Evolutionary conservation across 2,329 filamentous ascomycete genomes (phyloP), one percentile per base, ranked within the genome.

Genomic region (Xylaria sp.): DNA sequence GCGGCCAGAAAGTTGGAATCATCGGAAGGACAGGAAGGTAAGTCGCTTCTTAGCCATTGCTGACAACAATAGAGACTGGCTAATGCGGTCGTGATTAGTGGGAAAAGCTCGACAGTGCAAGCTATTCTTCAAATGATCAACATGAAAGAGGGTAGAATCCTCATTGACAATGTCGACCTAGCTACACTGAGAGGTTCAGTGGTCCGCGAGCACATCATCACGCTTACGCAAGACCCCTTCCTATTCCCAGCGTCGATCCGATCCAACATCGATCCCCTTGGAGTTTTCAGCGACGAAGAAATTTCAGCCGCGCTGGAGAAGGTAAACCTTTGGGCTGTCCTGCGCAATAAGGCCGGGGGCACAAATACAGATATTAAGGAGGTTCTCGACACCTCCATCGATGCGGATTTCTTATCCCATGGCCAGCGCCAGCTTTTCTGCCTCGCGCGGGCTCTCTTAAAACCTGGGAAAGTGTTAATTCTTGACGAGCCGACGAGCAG

Each of bases 81-180:
- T 56, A 40, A 63, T 51, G 4, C 12, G 12, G 31, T 38, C 23
- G 17, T 40, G 4, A 17, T 14, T 25, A 66, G 76, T 59, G 77
- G 78, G 0, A 80, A 80, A 60, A 75, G 71, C 45, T 77, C 76
- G 0, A 71, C 85, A 0, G 74, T 84, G 1, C 75, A 81, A 4
- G 74, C 80, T 0, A 72, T 85, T 8, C 76, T 86, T 53, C 78
- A 82, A 11, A 79, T 87, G 68, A 71, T 85, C 9, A 78, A 84
- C 23, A 70, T 78, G 33, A 74, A 74, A 2, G 65, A 73, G 0
- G 83, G 82, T 9, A 70, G 63, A 38, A 82, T 87, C 37, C 68
- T 63, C 1, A 75, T 87, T 25, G 83, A 86, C 66, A 78, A 77
- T 1, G 60, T 84, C 8, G 78, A 84, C 57, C 74, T 86, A 25